Conservation (phyloP, 129 eudicot genomes). For the Heracleum sosnowskyi region DNA sequence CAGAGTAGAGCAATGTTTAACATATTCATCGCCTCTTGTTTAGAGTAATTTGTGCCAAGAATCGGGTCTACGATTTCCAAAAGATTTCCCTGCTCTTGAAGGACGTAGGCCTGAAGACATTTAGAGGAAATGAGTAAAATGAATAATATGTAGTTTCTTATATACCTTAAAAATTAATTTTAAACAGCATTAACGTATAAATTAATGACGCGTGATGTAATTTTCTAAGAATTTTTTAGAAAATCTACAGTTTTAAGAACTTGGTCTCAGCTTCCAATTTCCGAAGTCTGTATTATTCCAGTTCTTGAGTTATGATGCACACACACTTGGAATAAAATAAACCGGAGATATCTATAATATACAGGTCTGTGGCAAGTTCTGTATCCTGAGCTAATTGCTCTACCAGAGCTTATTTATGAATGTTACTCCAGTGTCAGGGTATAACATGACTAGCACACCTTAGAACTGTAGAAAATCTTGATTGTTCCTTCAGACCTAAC, state of each 20-base stretch:
- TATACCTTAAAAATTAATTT: background rate
- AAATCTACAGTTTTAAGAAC: background rate
- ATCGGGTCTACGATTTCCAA: background rate
- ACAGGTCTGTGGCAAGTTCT: background rate
- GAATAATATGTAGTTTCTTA: background rate
- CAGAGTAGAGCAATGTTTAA: slow-evolving; percentile 1
- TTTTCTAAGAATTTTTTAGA: background rate
- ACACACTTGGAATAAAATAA: background rate
- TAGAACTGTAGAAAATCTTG: background rate
- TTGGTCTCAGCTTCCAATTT: background rate
- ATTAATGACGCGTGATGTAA: background rate
- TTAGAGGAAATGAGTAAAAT: background rate
- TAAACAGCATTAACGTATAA: background rate
- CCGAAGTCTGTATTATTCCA: background rate
- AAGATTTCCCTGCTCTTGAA: slow-evolving; percentile 2
- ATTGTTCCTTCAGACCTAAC: background rate
- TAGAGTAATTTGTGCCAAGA: background rate
- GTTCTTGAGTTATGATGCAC: background rate
- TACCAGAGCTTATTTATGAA: background rate
- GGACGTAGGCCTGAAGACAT: background rate
- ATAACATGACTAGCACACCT: background rate
- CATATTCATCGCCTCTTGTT: slow-evolving; percentile 3
- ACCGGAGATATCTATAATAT: background rate
- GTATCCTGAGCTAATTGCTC: background rate
- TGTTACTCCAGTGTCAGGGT: background rate